Conservation (phyloP, 331 rosid genomes). For the Pyracantha coccinea region DNA sequence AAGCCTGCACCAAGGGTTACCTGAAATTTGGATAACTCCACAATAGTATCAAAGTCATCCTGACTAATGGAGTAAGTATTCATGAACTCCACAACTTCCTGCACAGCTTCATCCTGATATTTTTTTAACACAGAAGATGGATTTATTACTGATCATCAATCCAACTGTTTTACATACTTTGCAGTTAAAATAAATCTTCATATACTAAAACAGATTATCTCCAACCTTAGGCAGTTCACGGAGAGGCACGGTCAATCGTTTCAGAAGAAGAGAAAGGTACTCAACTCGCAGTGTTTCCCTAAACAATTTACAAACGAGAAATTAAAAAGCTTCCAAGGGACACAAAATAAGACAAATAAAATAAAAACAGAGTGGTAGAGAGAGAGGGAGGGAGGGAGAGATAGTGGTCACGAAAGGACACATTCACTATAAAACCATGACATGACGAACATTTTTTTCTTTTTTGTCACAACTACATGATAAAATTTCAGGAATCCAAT, state of each 20-base stretch:
- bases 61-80: constrained; percentile 68
- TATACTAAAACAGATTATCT: constrained; percentile 6
- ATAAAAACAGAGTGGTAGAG: background rate
- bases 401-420: background rate
- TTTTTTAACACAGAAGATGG: constrained; percentile 12
- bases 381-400: constrained; percentile 1
- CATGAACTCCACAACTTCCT: constrained; percentile 85
- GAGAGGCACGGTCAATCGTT: constrained; percentile 63
- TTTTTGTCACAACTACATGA: background rate
- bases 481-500: background rate
- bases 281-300: constrained; percentile 70
- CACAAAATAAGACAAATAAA: background rate
- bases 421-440: background rate
- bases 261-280: constrained; percentile 51
- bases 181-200: background rate
- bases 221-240: constrained; percentile 65
- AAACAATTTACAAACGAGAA: constrained; percentile 23
- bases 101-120: constrained; percentile 79
- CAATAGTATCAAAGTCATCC: constrained; percentile 76
- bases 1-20: constrained; percentile 22
- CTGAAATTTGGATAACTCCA: constrained; percentile 88
- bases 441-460: background rate
- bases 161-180: background rate
- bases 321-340: background rate
- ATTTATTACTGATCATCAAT: constrained; percentile 11